phyloP scores from a whole-genome alignment of 2,329 filamentous ascomycete genomes.

The Mycogone perniciosa region DNA sequence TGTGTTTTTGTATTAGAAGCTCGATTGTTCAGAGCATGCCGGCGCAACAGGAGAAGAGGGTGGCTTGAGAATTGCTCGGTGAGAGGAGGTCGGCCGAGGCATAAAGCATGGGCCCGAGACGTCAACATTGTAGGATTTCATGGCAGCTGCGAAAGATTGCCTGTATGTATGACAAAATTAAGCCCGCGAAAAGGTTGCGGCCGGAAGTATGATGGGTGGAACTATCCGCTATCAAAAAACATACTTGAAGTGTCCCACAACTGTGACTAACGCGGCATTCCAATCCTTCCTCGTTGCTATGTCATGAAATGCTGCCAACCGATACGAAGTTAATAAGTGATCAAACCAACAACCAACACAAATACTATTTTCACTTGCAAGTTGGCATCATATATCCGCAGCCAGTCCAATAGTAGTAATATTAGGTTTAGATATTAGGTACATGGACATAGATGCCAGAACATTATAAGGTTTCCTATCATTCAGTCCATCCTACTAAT shows the following conservation, averaged over 20 bases:
- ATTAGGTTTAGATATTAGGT: too few species aligned
- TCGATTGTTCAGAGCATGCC: constrained; percentile 7
- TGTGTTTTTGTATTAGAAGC: constrained; percentile 8
- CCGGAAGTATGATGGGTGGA: too few species aligned
- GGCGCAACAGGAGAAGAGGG: constrained; percentile 6
- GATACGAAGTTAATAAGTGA: background rate
- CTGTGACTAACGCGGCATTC: too few species aligned
- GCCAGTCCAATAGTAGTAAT: too few species aligned
- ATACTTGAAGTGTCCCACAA: too few species aligned
- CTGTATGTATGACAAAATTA: constrained; percentile 5
- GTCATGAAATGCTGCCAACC: too few species aligned
- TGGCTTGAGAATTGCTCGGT: constrained; percentile 12
- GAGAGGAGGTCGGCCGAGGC: constrained; percentile 1
- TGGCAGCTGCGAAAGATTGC: constrained; percentile 6
- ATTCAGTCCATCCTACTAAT: background rate
- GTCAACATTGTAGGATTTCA: background rate
- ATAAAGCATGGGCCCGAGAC: constrained; percentile 5
- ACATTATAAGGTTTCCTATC: background rate
- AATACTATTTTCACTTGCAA: background rate
- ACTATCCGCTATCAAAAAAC: background rate
- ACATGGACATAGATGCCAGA: too few species aligned
- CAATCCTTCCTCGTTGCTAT: too few species aligned
- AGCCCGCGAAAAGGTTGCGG: too few species aligned
- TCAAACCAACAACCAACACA: background rate
- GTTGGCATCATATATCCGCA: too few species aligned